These are phyloP conservation scores for Naegleria gruberi DNA, from an alignment of 208 protist species.

Conservation along the genomic window DNA sequence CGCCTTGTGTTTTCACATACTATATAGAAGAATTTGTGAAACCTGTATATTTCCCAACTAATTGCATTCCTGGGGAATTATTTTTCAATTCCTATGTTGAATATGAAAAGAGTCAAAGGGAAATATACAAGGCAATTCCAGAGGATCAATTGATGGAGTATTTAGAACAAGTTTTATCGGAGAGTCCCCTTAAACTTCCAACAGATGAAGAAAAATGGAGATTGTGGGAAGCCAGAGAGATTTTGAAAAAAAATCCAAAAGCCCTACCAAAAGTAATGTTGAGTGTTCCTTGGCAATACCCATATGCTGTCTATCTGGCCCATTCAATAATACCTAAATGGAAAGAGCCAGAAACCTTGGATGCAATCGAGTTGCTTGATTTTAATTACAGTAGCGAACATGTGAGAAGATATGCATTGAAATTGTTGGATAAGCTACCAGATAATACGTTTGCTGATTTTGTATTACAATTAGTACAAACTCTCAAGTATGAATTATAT, in stretches of 20 bases:
- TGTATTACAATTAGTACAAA: conserved; percentile 70
- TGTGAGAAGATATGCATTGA: conserved; percentile 45
- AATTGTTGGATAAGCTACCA: conserved; percentile 48
- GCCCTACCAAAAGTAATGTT: conserved; percentile 61
- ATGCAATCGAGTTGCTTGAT: conserved; percentile 66
- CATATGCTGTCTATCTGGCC: conserved; percentile 54
- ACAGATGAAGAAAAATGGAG: conserved; percentile 51
- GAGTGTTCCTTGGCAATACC: conserved; percentile 55
- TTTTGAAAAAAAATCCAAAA: conserved; percentile 45
- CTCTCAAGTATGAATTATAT: conserved; percentile 71
- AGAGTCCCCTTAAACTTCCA: conserved; percentile 54
- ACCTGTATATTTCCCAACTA: too few relatives aligned
- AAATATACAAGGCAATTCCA: too few relatives aligned
- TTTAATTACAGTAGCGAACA: conserved; percentile 17
- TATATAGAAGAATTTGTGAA: too few relatives aligned
- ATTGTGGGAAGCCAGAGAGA: conserved; percentile 57
- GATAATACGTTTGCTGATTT: conserved; percentile 59
- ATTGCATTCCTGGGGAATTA: too few relatives aligned
- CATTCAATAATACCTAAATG: conserved; percentile 50
- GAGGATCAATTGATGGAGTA: too few relatives aligned
- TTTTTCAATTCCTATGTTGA: too few relatives aligned
- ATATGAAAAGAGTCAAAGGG: too few relatives aligned
- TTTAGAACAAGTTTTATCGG: conserved; percentile 51
- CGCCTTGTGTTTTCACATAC: too few relatives aligned
- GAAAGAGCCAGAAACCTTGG: conserved; percentile 48